Conservation (phyloP, 2,329 filamentous ascomycete genomes). For the Ceratocystis colombiana region DNA sequence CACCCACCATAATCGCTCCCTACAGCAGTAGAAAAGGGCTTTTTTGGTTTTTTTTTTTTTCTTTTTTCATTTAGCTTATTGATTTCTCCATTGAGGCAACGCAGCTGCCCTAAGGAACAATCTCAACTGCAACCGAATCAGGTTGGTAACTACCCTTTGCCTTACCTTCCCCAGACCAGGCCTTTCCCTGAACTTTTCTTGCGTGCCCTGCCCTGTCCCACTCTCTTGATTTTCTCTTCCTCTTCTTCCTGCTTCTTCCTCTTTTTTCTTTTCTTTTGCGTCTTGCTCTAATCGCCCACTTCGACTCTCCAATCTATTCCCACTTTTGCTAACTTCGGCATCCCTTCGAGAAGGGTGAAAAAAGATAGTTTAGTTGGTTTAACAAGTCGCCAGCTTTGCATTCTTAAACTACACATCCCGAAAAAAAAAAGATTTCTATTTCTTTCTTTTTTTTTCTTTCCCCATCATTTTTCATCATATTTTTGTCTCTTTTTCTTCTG, state of each 20-base stretch:
- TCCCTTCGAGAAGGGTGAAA: not conserved
- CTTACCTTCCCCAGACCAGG: conserved; percentile 6
- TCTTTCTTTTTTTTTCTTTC: conserved; percentile 30
- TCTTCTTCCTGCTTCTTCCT: not conserved
- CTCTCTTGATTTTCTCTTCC: not conserved
- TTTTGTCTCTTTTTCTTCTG: conserved; percentile 27
- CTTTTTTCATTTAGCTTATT: too few relatives aligned
- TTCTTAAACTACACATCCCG: not conserved
- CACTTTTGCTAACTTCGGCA: not conserved
- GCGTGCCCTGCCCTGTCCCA: conserved; percentile 12
- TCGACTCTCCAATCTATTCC: conserved; percentile 1
- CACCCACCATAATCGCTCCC: not conserved
- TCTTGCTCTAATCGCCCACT: not conserved
- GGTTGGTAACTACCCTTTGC: not conserved
- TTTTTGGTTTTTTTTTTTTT: too few relatives aligned
- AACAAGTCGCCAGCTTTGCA: conserved; percentile 11
- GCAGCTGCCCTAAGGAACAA: not conserved
- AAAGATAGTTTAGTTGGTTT: conserved; percentile 6
- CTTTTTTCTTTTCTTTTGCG: conserved; percentile 12
- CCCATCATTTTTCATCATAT: conserved; percentile 28
- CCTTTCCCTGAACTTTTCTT: conserved; percentile 1
- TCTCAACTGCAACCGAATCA: not conserved
- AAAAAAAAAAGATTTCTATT: conserved; percentile 23
- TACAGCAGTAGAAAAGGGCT: too few relatives aligned
- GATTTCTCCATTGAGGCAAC: too few relatives aligned